These are phyloP conservation scores for Plasmodium berghei DNA, from an alignment of 169 alveolate genomes.

Conservation along the genomic window DNA sequence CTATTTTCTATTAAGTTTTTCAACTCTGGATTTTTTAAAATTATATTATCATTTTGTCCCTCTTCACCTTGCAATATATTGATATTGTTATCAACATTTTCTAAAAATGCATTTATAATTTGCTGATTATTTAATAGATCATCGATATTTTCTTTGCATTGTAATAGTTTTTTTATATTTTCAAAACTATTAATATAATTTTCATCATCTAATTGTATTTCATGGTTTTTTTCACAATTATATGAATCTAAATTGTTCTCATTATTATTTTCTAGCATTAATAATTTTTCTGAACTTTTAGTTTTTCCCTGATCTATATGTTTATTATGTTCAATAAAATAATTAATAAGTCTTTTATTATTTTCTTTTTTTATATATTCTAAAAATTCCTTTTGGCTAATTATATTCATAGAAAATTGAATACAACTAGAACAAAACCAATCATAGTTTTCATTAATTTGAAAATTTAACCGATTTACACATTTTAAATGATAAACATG, in stretches of 20 bases:
- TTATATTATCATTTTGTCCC: conserved; percentile 1
- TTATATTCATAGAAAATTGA: conserved; percentile 45
- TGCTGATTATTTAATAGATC: conserved; percentile 35
- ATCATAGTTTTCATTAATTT: conserved; percentile 72
- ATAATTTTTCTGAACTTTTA: conserved; percentile 2
- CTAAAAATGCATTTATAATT: conserved; percentile 20
- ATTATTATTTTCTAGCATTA: background rate
- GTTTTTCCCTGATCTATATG: background rate
- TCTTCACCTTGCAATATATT: conserved; percentile 12
- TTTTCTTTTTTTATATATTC: conserved; percentile 47
- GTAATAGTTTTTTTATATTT: conserved; percentile 19
- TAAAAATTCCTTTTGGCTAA: conserved; percentile 54
- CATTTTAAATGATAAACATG: conserved; percentile 67
- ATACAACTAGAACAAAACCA: conserved; percentile 73
- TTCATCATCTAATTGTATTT: background rate
- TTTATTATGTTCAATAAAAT: conserved; percentile 15
- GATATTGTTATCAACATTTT: conserved; percentile 11
- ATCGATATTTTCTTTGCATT: conserved; percentile 44
- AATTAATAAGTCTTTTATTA: conserved; percentile 24
- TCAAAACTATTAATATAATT: conserved; percentile 17
- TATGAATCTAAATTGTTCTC: background rate
- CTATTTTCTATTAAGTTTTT: conserved; percentile 31
- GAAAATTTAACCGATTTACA: conserved; percentile 51
- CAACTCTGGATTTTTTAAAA: conserved; percentile 13
- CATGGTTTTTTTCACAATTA: background rate